Evolutionary conservation across 495 filamentous ascomycete genomes (phyloP).

Genomic region (Lasiosphaeriaceae sp.): DNA sequence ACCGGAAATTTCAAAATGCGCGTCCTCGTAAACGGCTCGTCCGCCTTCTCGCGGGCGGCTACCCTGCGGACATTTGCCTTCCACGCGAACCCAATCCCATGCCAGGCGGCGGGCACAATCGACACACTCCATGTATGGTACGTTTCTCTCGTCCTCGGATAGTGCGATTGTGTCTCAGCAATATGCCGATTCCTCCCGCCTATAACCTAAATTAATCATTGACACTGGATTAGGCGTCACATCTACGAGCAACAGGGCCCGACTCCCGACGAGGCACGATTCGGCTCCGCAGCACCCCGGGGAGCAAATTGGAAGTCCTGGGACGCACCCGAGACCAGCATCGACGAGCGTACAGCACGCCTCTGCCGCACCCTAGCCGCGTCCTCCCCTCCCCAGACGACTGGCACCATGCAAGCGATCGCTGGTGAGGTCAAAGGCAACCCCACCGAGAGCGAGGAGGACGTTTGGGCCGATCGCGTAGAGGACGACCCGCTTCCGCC

Average conservation of each 20-base stretch:
- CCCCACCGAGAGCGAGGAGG: constrained; percentile 26
- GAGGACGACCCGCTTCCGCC: constrained; percentile 25
- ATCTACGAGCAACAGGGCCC: background rate
- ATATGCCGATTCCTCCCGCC: too few relatives aligned
- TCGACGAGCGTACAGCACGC: background rate
- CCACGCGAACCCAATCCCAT: background rate
- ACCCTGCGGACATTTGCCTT: background rate
- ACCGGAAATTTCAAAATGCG: background rate
- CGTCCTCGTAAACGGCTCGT: background rate
- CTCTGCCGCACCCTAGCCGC: background rate
- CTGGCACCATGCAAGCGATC: background rate
- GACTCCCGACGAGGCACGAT: background rate
- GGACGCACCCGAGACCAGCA: constrained; percentile 1
- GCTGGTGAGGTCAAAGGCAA: constrained; percentile 23
- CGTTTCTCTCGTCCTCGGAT: too few relatives aligned
- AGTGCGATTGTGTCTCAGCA: too few relatives aligned
- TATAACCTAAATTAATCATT: too few relatives aligned
- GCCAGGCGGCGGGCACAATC: background rate
- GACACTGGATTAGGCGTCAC: background rate
- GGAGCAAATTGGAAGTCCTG: background rate
- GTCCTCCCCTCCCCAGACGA: background rate
- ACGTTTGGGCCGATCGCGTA: constrained; percentile 23
- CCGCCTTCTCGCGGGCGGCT: background rate
- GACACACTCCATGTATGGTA: background rate
- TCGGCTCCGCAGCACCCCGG: background rate